A percentile compares a stretch with the other conserved stretches of the same genome.
Evolutionary conservation across 495 filamentous ascomycete species (phyloP).

Genomic region (Trichoderma gamsii): DNA sequence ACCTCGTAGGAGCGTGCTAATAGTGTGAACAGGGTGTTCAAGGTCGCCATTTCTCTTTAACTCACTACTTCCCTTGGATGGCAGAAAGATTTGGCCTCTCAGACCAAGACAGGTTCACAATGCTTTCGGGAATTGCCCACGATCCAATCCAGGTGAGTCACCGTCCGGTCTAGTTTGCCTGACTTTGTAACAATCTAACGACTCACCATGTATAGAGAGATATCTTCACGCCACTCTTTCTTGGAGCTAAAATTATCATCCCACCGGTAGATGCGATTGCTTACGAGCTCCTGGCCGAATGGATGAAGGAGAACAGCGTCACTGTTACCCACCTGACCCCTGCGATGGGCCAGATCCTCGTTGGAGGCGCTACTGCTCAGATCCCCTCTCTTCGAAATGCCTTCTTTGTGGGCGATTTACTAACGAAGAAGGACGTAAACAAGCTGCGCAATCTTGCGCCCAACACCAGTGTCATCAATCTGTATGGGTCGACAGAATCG

Average conservation of each 20-base stretch:
- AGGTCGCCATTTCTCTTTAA: constrained; percentile 70
- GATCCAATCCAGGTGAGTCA: constrained; percentile 50
- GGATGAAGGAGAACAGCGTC: constrained; percentile 64
- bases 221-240: constrained; percentile 77
- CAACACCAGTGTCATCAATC: constrained; percentile 67
- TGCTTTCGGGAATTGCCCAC: constrained; percentile 70
- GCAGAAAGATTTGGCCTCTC: constrained; percentile 61
- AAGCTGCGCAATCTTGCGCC: constrained; percentile 62
- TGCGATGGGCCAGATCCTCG: constrained; percentile 78
- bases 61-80: constrained; percentile 83
- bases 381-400: constrained; percentile 67
- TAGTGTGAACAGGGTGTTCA: constrained; percentile 46
- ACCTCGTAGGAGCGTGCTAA: not conserved
- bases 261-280: constrained; percentile 69
- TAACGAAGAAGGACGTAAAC: constrained; percentile 70
- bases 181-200: not conserved
- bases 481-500: constrained; percentile 79
- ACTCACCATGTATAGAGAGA: constrained; percentile 45
- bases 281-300: constrained; percentile 69
- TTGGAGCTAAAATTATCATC: constrained; percentile 65
- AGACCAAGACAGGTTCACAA: constrained; percentile 64
- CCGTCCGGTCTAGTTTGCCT: not conserved
- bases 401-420: constrained; percentile 77
- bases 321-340: constrained; percentile 79
- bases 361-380: constrained; percentile 61